phyloP scores from a whole-genome alignment of 2,329 filamentous ascomycete species.

The Nemania sp. region DNA sequence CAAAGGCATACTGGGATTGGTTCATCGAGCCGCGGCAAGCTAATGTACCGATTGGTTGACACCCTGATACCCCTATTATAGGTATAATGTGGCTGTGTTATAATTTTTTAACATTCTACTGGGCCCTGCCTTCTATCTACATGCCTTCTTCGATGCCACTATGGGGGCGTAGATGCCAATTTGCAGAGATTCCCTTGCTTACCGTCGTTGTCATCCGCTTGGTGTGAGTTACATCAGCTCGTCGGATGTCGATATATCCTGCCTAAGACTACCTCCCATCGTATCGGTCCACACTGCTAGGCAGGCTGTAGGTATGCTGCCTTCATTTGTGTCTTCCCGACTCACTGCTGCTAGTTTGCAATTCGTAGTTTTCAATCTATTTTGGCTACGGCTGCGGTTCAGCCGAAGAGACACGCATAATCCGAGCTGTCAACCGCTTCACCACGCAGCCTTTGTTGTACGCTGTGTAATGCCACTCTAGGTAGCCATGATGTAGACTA shows the following conservation, averaged over 20 bases:
- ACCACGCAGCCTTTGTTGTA: not conserved
- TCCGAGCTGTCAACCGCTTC: not conserved
- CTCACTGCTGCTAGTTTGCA: not conserved
- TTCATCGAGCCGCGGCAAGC: not conserved
- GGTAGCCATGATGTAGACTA: not conserved
- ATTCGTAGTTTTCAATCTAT: constrained; percentile 4
- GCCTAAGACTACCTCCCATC: not conserved
- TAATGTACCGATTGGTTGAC: not conserved
- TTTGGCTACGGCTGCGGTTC: constrained; percentile 12
- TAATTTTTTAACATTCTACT: not conserved
- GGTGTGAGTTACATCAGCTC: not conserved
- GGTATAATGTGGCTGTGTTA: constrained; percentile 11
- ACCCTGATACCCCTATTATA: not conserved
- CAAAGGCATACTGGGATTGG: constrained; percentile 11
- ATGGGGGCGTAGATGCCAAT: not conserved
- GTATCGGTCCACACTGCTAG: not conserved
- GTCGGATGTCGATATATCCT: constrained; percentile 15
- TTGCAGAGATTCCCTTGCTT: not conserved
- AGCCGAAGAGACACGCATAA: constrained; percentile 4
- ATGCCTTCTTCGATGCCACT: not conserved
- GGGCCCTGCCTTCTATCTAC: not conserved
- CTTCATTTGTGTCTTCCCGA: not conserved
- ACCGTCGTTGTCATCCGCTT: not conserved
- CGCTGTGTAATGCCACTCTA: constrained; percentile 3
- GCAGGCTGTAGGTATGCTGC: not conserved